Evolutionary conservation across 345 rosid species (phyloP).

Genomic region (Lagerstroemia speciosa): DNA sequence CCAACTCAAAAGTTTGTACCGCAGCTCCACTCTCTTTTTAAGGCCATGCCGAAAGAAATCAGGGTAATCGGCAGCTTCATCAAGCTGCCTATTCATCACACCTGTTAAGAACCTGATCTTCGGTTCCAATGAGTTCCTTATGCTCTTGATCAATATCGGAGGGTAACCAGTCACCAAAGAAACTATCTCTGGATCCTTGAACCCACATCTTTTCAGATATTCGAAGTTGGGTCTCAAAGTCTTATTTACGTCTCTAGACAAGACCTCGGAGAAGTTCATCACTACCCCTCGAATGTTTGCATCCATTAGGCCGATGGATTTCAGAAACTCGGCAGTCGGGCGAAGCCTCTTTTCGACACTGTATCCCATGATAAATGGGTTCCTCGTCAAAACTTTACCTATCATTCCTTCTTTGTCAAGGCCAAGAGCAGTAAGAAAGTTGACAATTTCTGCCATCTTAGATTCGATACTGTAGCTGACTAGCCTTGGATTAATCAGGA

Average conservation of each 20-base stretch:
- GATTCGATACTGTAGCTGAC: constrained; percentile 21
- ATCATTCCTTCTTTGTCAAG: constrained; percentile 17
- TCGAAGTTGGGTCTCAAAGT: constrained; percentile 10
- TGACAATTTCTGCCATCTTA: constrained; percentile 11
- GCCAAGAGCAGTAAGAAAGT: constrained; percentile 16
- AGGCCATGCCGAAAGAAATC: constrained; percentile 18
- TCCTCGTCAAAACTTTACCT: constrained; percentile 13
- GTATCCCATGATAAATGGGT: constrained; percentile 20
- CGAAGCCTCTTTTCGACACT: constrained; percentile 18
- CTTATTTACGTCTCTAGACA: constrained; percentile 16
- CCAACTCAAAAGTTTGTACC: constrained; percentile 13
- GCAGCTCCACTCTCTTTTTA: constrained; percentile 18
- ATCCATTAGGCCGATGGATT: constrained; percentile 11
- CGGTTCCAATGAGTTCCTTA: constrained; percentile 16
- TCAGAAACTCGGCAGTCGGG: constrained; percentile 18
- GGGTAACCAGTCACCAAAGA: constrained; percentile 18
- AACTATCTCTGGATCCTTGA: constrained; percentile 11
- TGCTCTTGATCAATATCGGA: constrained; percentile 17
- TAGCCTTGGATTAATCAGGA: constrained; percentile 21
- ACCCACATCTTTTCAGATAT: constrained; percentile 13
- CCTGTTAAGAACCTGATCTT: constrained; percentile 16
- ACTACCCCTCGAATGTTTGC: constrained; percentile 10
- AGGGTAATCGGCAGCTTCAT: constrained; percentile 18
- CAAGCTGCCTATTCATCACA: constrained; percentile 16
- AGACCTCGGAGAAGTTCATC: constrained; percentile 16